phyloP scores from a whole-genome alignment of 2,329 filamentous ascomycete genomes.

The Hymenoscyphus repandus region DNA sequence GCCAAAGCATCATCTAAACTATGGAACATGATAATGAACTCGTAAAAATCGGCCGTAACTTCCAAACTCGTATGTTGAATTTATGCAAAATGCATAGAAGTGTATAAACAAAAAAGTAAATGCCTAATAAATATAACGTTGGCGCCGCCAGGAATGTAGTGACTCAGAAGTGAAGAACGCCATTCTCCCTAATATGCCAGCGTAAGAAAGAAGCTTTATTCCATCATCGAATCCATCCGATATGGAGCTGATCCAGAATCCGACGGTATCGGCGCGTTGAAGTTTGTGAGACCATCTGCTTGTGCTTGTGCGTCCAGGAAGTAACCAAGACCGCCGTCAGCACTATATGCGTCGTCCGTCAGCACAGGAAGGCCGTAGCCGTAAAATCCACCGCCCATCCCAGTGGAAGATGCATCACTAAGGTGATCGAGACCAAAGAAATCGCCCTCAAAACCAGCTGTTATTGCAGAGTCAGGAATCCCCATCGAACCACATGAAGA shows the following conservation, averaged over 20 bases:
- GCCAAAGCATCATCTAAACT: no score
- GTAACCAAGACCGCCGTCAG: background rate
- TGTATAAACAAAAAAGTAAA: no score
- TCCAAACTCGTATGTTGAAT: no score
- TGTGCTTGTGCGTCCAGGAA: background rate
- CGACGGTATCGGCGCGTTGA: background rate
- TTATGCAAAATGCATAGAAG: no score
- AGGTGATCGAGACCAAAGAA: slow-evolving; percentile 4
- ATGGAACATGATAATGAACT: no score
- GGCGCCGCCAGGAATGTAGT: no score
- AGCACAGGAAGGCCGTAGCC: slow-evolving; percentile 2
- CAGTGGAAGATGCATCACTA: background rate
- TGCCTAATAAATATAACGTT: no score
- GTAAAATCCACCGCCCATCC: slow-evolving; percentile 1
- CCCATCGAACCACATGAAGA: background rate
- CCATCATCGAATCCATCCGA: background rate
- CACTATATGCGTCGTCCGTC: background rate
- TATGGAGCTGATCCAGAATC: background rate
- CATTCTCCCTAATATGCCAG: background rate
- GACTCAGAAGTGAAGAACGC: no score
- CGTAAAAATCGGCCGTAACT: no score
- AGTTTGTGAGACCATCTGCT: background rate
- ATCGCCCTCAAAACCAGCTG: background rate
- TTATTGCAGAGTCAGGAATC: background rate
- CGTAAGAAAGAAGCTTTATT: background rate